A percentile compares a stretch with the other conserved stretches of the same genome.
phyloP scores from a whole-genome alignment of 345 rosid species.

The Salix suchowensis region DNA sequence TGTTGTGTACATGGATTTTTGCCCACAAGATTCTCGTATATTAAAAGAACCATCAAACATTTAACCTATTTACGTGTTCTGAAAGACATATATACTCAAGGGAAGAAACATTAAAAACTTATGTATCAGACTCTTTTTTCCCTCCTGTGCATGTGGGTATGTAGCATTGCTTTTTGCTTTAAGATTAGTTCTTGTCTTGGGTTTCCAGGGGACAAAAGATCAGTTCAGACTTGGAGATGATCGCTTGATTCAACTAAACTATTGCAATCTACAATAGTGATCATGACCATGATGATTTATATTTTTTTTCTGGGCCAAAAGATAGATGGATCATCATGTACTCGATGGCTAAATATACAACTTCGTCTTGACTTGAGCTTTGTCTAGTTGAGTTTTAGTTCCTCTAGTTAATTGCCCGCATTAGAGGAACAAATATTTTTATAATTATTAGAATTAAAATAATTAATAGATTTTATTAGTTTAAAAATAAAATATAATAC shows the following conservation, averaged over 20 bases:
- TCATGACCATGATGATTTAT: conserved; percentile 1
- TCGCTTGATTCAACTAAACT: not conserved
- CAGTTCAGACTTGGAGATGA: conserved; percentile 8
- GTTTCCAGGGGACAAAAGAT: conserved; percentile 3
- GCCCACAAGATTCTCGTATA: conserved; percentile 16
- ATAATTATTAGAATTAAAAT: no score
- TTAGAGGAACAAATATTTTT: no score
- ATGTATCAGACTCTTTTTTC: no score
- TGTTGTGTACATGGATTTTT: not conserved
- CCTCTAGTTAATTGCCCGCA: no score
- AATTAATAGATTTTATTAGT: no score
- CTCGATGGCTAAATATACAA: no score
- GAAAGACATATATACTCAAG: not conserved
- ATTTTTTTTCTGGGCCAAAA: no score
- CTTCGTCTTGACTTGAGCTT: no score
- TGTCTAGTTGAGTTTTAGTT: no score
- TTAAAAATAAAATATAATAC: no score
- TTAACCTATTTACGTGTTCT: conserved; percentile 14
- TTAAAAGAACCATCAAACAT: conserved; percentile 18
- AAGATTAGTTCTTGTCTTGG: not conserved
- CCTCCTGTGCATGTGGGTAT: not conserved
- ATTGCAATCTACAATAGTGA: not conserved
- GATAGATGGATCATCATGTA: no score
- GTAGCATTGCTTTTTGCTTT: conserved; percentile 1
- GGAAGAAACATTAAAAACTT: not conserved